phyloP scores from a whole-genome alignment of 768 basidiomycete species.

The Psilocybe cyanescens region DNA sequence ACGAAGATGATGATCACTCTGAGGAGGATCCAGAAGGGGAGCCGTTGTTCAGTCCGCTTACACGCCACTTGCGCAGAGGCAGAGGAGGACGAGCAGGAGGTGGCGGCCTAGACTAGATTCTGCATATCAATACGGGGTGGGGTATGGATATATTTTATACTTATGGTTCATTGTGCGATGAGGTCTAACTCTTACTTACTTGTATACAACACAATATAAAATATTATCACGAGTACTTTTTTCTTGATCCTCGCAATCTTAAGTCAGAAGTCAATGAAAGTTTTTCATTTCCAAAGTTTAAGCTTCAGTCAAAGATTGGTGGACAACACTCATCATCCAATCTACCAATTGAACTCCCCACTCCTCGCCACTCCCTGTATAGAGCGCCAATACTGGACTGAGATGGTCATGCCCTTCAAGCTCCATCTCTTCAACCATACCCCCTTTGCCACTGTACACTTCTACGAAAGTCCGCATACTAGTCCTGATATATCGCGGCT shows the following conservation, averaged over 20 bases:
- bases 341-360: constrained; percentile 24
- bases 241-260: background rate
- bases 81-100: constrained; percentile 8
- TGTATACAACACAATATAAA: background rate
- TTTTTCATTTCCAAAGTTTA: too few species aligned
- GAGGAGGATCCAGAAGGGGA: constrained; percentile 13
- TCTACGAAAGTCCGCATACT: constrained; percentile 18
- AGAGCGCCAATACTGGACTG: constrained; percentile 27
- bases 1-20: constrained; percentile 28
- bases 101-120: constrained; percentile 1
- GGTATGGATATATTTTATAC: background rate
- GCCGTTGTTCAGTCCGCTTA: constrained; percentile 20
- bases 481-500: constrained; percentile 23
- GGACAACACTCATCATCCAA: constrained; percentile 13
- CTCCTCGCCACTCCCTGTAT: constrained; percentile 25
- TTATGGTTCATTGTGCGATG: background rate
- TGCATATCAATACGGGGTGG: background rate
- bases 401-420: constrained; percentile 31
- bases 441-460: constrained; percentile 20
- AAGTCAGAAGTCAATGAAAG: too few species aligned
- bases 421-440: constrained; percentile 18
- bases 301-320: background rate
- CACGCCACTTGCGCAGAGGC: constrained; percentile 21
- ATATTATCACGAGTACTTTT: background rate
- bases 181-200: background rate